These are phyloP conservation scores for Boletus pseudo-olivaceus DNA, from an alignment of 768 basidiomycete species.

Conservation along the genomic window DNA sequence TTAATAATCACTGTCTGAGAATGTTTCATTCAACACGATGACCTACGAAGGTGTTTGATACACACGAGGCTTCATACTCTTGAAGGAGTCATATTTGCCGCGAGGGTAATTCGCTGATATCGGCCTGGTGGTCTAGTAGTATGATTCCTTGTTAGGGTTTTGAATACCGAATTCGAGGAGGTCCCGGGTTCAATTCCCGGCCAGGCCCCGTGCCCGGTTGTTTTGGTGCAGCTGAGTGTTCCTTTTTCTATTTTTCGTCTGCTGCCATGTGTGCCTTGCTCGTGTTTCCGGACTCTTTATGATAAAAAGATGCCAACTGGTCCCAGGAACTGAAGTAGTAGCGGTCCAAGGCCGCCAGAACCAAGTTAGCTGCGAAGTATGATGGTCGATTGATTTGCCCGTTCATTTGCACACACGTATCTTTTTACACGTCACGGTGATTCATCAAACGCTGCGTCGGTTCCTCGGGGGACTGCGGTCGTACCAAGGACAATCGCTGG, in stretches of 20 bases:
- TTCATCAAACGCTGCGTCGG: constrained; percentile 38
- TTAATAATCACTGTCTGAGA: neutral
- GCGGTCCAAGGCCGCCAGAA: constrained; percentile 1
- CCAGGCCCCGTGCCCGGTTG: constrained; percentile 44
- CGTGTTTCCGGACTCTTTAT: constrained; percentile 9
- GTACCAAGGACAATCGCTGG: constrained; percentile 31
- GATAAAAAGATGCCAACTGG: constrained; percentile 29
- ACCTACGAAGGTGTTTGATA: constrained; percentile 42
- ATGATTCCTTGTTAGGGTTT: constrained; percentile 62
- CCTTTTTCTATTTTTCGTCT: neutral
- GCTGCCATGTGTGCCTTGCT: neutral
- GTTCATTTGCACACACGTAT: constrained; percentile 15
- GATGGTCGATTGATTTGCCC: constrained; percentile 23
- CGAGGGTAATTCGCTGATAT: neutral
- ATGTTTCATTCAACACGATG: neutral
- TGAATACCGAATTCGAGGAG: constrained; percentile 47
- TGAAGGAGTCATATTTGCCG: neutral
- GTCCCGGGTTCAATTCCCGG: constrained; percentile 89
- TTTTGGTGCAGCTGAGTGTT: constrained; percentile 5
- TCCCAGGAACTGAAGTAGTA: constrained; percentile 21
- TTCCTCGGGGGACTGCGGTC: constrained; percentile 26
- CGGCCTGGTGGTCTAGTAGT: constrained; percentile 62
- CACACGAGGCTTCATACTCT: neutral
- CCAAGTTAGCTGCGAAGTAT: constrained; percentile 12
- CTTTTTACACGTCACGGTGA: constrained; percentile 41